Base-by-base conservation (phyloP, 2,329 filamentous ascomycete species). In the Fusarium sp. region DNA sequence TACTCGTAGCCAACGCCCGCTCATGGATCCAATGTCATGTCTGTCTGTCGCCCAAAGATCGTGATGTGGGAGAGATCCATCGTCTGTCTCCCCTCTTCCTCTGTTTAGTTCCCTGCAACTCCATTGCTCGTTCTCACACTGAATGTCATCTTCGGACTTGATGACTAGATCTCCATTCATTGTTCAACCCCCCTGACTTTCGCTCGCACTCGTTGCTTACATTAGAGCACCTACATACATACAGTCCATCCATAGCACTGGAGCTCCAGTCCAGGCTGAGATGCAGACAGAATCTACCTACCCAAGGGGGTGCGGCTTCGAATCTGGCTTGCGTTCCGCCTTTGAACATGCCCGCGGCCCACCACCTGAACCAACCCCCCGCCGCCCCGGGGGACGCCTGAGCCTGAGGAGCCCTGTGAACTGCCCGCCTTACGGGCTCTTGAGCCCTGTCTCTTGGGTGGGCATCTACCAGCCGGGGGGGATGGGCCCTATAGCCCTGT, bases 401-500 rank as follows among this genome's bases (percentile, higher is more conserved):
- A 35, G 62, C 62, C 62, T 58, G 60, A 63, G 29, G 37, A 45
- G 50, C 64, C 66, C 62, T 66, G 66, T 56, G 52, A 64, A 56
- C 67, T 74, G 71, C 71, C 71, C 71, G 50, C 50, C 50, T 20
- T 74, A 73, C 64, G 57, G 64, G 27, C 66, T 24, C 65, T 27
- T 24, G 52, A 64, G 37, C 63, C 62, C 52, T 40, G 47, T 58
- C 34, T 58, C 64, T 52, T 56, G 27, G 47, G 45, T 38, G 22
- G 45, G 47, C 24, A 45, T 22, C 40, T 45, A 13, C 40, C 37
- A 56, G 47, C 56, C 60, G 61, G 38, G 58, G 45, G 22, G 42
- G 18, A 11, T 16, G 40, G 45, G 62, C 62, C 70, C 54, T 72
- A 63, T 70, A 71, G 67, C 71, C 70, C 62, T 73, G 70, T 73